Evolutionary conservation across 2,329 filamentous ascomycete genomes (phyloP), one percentile per base, ranked within the genome.

Genomic region (Geosmithia putterillii): DNA sequence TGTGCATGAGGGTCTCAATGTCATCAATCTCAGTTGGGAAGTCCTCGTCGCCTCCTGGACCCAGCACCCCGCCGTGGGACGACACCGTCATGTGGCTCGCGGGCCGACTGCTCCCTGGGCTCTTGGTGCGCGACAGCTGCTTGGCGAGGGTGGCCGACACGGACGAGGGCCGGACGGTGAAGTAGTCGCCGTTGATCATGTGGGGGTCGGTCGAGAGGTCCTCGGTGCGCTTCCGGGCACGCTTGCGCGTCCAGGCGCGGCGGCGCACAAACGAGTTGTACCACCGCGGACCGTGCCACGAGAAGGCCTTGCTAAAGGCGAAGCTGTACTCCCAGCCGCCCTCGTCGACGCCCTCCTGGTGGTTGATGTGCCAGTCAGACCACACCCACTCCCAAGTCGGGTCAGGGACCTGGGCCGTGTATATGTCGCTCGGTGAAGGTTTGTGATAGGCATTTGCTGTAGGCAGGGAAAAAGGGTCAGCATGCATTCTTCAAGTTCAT

Each of bases 321-420:
- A 95, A 88, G 15, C 86, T 92, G 62, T 98, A 98, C 58, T 94
- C 83, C 92, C 92, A 98, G 3, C 92, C 92, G 48, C 90, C 85
- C 48, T 90, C 83, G 54, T 96, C 92, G 34, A 62, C 52, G 46
- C 83, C 82, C 2, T 83, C 76, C 67, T 90, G 86, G 74, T 86
- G 67, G 46, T 76, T 73, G 51, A 83, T 55, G 22, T 66, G 69
- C 79, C 79, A 83, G 42, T 78, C 76, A 2, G 76, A 69, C 76
- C 77, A 82, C 2, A 66, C 79, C 92, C 92, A 98, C 57, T 86
- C 80, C 92, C 92, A 98, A 48, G 82, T 86, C 6, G 92, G 92
- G 57, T 98, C 92, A 0, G 92, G 92, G 2, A 95, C 78, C 59
- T 95, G 89, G 0, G 90, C 88, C 47, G 87, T 95, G 46, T 81